Percentiles rank a stretch among this genome's conserved stretches.
These are phyloP conservation scores for Waltergamsia citrina DNA, from an alignment of 2,329 filamentous ascomycete species.

Conservation along the genomic window DNA sequence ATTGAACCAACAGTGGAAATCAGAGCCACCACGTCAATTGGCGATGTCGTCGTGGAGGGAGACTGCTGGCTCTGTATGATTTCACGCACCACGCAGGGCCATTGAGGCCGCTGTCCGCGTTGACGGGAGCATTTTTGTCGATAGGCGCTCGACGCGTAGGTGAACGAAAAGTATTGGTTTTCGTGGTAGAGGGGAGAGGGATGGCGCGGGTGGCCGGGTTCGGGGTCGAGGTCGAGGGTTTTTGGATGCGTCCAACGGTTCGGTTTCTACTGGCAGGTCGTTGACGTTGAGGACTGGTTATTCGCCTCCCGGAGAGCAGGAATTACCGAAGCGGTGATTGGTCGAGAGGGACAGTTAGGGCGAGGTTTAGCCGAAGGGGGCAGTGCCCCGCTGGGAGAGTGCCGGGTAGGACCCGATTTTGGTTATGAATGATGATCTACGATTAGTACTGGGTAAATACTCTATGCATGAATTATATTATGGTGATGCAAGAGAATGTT, in stretches of 20 bases:
- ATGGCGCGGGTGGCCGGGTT: constrained; percentile 5
- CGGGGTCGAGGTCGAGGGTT: constrained; percentile 10
- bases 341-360: constrained; percentile 7
- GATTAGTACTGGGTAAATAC: no score
- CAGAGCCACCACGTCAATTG: neutral
- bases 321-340: constrained; percentile 21
- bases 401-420: no score
- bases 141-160: constrained; percentile 4
- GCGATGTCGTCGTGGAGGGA: no score
- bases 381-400: neutral
- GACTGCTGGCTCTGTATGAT: no score
- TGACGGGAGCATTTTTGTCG: constrained; percentile 37
- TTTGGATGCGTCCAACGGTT: constrained; percentile 5
- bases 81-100: constrained; percentile 38
- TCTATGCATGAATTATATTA: no score
- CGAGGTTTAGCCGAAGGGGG: constrained; percentile 18
- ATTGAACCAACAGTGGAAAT: no score
- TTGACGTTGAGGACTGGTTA: constrained; percentile 13
- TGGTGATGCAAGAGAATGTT: no score
- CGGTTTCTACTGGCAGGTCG: constrained; percentile 8
- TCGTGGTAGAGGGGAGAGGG: constrained; percentile 2
- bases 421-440: no score
- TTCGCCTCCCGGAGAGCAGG: constrained; percentile 15
- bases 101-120: constrained; percentile 41
- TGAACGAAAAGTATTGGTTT: neutral